Percentiles rank a stretch among this genome's conserved stretches.
These are phyloP conservation scores for Pulveroboletus sp. DNA, from an alignment of 768 basidiomycete genomes.

Conservation along the genomic window DNA sequence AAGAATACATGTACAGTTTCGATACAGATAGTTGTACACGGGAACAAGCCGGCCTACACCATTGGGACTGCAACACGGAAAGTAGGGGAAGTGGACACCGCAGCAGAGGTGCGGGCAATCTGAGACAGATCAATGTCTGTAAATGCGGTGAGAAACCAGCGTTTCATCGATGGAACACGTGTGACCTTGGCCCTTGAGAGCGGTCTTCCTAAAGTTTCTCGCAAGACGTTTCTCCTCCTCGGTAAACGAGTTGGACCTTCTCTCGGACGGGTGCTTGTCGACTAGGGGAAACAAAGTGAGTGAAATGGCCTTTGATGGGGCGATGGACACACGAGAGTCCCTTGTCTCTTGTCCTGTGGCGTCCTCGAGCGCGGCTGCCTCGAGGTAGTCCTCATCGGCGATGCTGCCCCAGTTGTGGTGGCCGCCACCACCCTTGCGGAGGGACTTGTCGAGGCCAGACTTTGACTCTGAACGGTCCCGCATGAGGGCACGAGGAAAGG, in stretches of 20 bases:
- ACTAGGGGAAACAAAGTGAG: constrained; percentile 13
- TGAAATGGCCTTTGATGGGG: not conserved
- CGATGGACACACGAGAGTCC: constrained; percentile 18
- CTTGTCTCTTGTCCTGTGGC: constrained; percentile 31
- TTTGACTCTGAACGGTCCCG: constrained; percentile 81
- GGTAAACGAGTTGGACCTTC: constrained; percentile 44
- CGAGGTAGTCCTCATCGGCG: constrained; percentile 59
- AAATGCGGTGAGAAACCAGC: constrained; percentile 2
- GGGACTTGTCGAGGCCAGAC: constrained; percentile 66
- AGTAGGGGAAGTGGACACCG: constrained; percentile 56
- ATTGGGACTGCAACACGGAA: constrained; percentile 4
- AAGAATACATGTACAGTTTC: constrained; percentile 21
- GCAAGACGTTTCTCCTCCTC: constrained; percentile 69
- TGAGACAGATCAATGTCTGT: constrained; percentile 59
- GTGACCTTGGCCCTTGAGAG: constrained; percentile 58
- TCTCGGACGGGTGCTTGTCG: constrained; percentile 32
- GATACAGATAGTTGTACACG: constrained; percentile 8
- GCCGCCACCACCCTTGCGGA: constrained; percentile 80
- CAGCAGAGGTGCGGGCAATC: constrained; percentile 83
- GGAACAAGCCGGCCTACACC: constrained; percentile 10
- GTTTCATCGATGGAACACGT: not conserved
- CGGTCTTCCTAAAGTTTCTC: constrained; percentile 67
- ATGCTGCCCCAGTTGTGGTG: constrained; percentile 84
- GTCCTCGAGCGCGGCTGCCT: constrained; percentile 57
- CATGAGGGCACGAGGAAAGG: constrained; percentile 65